phyloP scores from a whole-genome alignment of 2,329 filamentous ascomycete genomes.

The Xylariaceae sp. region DNA sequence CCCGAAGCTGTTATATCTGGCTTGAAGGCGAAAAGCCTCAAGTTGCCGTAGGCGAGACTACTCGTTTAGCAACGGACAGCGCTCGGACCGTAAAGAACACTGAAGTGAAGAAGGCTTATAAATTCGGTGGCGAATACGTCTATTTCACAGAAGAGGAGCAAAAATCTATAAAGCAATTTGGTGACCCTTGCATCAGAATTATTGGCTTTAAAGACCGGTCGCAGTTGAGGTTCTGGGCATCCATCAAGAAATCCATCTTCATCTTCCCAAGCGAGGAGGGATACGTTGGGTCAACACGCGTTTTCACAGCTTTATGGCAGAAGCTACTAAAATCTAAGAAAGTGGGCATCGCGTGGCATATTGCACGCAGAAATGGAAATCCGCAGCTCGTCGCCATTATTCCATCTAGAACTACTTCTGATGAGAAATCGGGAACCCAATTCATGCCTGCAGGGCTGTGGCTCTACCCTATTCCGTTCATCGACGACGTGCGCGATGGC shows the following conservation, averaged over 20 bases:
- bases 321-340: constrained; percentile 82
- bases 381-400: constrained; percentile 83
- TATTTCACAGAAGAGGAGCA: constrained; percentile 86
- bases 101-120: constrained; percentile 91
- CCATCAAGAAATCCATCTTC: constrained; percentile 84
- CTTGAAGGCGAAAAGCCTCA: constrained; percentile 84
- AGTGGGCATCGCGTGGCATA: constrained; percentile 87
- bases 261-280: constrained; percentile 93
- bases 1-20: constrained; percentile 86
- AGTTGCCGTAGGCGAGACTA: constrained; percentile 76
- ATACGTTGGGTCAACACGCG: constrained; percentile 87
- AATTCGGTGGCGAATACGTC: constrained; percentile 90
- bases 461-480: constrained; percentile 86
- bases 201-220: constrained; percentile 90
- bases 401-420: constrained; percentile 70
- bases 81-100: constrained; percentile 76
- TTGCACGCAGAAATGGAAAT: constrained; percentile 79
- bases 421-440: constrained; percentile 70
- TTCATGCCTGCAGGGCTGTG: constrained; percentile 83
- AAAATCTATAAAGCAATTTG: constrained; percentile 77
- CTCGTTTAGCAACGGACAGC: constrained; percentile 78
- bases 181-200: constrained; percentile 81
- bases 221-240: constrained; percentile 80
- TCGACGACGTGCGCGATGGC: constrained; percentile 81
- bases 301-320: constrained; percentile 89